phyloP scores from a whole-genome alignment of 257 asterid genomes.

The Primulina huaijiensis region DNA sequence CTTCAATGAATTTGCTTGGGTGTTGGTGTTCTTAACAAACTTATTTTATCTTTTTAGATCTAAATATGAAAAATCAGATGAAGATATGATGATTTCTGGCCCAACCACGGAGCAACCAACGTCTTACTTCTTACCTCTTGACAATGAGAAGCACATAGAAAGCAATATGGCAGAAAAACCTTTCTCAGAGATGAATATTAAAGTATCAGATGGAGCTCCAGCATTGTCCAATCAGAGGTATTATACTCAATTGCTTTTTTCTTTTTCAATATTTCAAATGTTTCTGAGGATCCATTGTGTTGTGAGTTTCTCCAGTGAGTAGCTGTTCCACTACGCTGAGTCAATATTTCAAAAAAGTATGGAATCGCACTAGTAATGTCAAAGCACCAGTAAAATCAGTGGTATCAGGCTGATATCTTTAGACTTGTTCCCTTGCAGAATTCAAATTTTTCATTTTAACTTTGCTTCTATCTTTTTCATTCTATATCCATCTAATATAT shows the following conservation, averaged over 20 bases:
- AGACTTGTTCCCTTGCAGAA: neutral
- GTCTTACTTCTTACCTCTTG: conserved; percentile 27
- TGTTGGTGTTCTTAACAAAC: conserved; percentile 14
- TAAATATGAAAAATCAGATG: conserved; percentile 57
- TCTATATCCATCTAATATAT: neutral
- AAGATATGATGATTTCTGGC: conserved; percentile 44
- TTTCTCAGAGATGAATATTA: conserved; percentile 46
- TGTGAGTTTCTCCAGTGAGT: conserved; percentile 3
- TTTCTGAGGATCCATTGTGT: conserved; percentile 1
- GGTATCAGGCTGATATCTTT: too few species aligned
- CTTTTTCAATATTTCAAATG: neutral
- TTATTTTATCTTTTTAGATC: conserved; percentile 29
- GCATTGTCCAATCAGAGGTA: conserved; percentile 48
- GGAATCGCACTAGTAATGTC: too few species aligned
- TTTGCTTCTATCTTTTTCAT: neutral
- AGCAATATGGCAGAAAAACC: conserved; percentile 40
- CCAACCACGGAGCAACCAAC: conserved; percentile 39
- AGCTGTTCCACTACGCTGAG: conserved; percentile 2
- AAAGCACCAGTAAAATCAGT: too few species aligned
- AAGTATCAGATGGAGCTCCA: conserved; percentile 40
- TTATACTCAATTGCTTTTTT: neutral
- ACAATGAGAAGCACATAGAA: conserved; percentile 44
- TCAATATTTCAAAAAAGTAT: conserved; percentile 2
- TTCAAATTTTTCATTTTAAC: neutral
- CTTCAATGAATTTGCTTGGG: conserved; percentile 17